Evolutionary conservation across 768 basidiomycete genomes (phyloP), one percentile per base, ranked within the genome.

Genomic region (Coprinellus aureogranulatus): DNA sequence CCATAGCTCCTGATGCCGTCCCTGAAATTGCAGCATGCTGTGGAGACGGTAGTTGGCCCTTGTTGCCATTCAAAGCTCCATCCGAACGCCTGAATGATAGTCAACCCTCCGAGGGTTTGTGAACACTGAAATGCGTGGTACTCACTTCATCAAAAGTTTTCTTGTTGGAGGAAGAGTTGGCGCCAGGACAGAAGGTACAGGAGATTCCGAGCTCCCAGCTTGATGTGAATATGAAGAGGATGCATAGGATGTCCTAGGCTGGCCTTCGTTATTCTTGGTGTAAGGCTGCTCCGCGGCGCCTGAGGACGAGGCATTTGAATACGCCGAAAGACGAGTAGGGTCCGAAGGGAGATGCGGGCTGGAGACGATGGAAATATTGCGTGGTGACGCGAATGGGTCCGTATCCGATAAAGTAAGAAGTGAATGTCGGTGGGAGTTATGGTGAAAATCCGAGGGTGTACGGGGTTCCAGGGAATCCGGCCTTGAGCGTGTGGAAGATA

Each of bases 331-430:
- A 55, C 78, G 77, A 64, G 73, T 80, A 22, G 73, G 76, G 62
- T 81, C 81, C 44, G 69, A 63, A 59, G 73, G 71, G 70, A 67
- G 70, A 66, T 66, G 78, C 8, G 50, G 54, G 67, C 74, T 59
- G 74, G 61, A 57, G 72, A 62, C 53, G 44, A 79, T 61, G 23
- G 80, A 66, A 34, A 81, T 73, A 42, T 75, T 74, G 44, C 76
- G 75, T 20, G 81, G 76, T 12, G 50, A 52, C 26, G 83, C 84
- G 63, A 88, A 88, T 4, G 87, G 87, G 72, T 88, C 86, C 6
- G 74, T 58, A 62, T 88, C 87, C 10, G 84, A 82, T 23, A 86
- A 75, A 3, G 86, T 86, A 53, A 88, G 66, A 55, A 88, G 70
- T 2, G 87, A 87, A 40, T 80, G 77, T 41, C 80, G 75, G 39